Conservation (phyloP, 768 basidiomycete species). For the Ramaria sp. region DNA sequence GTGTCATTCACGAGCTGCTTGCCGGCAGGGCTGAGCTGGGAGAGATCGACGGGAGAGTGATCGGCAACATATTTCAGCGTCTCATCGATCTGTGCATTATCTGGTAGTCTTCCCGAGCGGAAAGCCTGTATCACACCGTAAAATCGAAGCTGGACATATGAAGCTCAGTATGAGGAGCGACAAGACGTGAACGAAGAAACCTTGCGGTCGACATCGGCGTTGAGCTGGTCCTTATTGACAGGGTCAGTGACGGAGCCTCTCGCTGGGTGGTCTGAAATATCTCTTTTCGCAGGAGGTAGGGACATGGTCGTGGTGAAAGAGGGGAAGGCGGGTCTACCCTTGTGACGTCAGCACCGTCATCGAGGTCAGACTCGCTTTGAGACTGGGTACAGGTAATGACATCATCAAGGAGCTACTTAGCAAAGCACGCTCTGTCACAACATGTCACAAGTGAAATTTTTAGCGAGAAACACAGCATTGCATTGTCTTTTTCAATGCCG, state of each 20-base stretch:
- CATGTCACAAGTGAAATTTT: no score
- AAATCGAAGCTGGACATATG: constrained; percentile 45
- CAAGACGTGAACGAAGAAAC: constrained; percentile 16
- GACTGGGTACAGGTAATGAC: no score
- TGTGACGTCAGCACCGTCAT: no score
- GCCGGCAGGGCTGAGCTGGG: constrained; percentile 68
- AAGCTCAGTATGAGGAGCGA: no score
- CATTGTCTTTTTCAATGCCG: no score
- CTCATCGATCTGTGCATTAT: constrained; percentile 70
- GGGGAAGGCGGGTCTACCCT: no score
- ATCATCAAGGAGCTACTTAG: no score
- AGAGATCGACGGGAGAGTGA: constrained; percentile 46
- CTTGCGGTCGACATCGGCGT: constrained; percentile 77
- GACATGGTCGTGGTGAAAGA: constrained; percentile 37
- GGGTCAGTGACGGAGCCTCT: constrained; percentile 57
- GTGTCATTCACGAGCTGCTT: constrained; percentile 60
- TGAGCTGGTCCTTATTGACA: constrained; percentile 45
- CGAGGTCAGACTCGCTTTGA: no score
- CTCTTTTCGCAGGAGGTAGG: constrained; percentile 49
- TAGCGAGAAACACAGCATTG: no score
- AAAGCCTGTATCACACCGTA: constrained; percentile 79
- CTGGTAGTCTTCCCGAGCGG: constrained; percentile 65
- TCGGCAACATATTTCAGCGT: constrained; percentile 57
- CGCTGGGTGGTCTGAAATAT: constrained; percentile 48
- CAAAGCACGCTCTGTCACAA: no score